These are phyloP conservation scores for Hyaloscypha finlandica DNA, from an alignment of 495 filamentous ascomycete genomes.

Conservation along the genomic window DNA sequence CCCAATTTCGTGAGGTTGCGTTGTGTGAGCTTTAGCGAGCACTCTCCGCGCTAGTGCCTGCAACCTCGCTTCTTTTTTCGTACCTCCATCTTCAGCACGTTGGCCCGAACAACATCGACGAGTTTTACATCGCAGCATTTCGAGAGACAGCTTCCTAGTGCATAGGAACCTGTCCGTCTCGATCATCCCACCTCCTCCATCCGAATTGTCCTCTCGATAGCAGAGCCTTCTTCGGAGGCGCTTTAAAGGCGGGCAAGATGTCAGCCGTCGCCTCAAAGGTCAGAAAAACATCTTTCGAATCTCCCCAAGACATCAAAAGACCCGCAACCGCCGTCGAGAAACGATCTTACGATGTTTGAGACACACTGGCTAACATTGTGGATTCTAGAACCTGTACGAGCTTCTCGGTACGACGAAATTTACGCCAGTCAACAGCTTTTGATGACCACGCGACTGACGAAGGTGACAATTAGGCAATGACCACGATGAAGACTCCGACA, in stretches of 20 bases:
- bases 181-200: slow-evolving; percentile 18
- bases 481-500: slow-evolving; percentile 81
- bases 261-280: slow-evolving; percentile 63
- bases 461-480: slow-evolving; percentile 70
- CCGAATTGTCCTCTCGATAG: slow-evolving; percentile 37
- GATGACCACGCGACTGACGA: slow-evolving; percentile 33
- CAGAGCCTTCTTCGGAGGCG: slow-evolving; percentile 49
- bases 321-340: neutral
- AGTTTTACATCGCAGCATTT: slow-evolving; percentile 10
- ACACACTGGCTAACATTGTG: slow-evolving; percentile 37
- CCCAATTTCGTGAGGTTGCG: neutral
- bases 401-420: slow-evolving; percentile 72
- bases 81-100: neutral
- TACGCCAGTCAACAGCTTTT: slow-evolving; percentile 28
- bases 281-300: slow-evolving; percentile 28
- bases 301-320: slow-evolving; percentile 13
- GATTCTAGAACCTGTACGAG: slow-evolving; percentile 76
- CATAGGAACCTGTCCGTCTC: slow-evolving; percentile 38
- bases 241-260: slow-evolving; percentile 55
- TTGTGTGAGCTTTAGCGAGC: neutral
- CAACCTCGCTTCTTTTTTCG: neutral
- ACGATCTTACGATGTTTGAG: slow-evolving; percentile 7
- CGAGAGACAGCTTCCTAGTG: slow-evolving; percentile 38
- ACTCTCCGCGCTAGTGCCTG: neutral
- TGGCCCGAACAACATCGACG: slow-evolving; percentile 8